phyloP scores from a whole-genome alignment of 805 yeast genomes.

The Spathaspora passalidarum region DNA sequence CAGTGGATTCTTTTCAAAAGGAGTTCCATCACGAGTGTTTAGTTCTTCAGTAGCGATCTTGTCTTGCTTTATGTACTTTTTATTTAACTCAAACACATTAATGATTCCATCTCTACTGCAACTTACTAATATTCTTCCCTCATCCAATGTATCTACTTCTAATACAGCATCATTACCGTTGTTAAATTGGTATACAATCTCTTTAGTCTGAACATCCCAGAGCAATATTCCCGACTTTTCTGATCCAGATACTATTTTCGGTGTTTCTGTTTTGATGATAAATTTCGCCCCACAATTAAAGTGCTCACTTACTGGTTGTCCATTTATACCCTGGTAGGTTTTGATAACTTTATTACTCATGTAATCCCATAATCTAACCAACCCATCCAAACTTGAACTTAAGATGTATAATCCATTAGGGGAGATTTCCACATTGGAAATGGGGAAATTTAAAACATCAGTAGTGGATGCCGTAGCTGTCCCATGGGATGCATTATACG shows the following conservation, averaged over 20 bases:
- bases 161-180: conserved; percentile 30
- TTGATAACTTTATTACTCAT: conserved; percentile 77
- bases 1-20: neutral
- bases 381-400: conserved; percentile 79
- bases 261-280: conserved; percentile 30
- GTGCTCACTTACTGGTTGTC: conserved; percentile 45
- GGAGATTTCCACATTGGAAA: conserved; percentile 66
- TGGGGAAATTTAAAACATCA: conserved; percentile 59
- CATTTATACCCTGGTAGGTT: conserved; percentile 47
- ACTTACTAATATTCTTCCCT: conserved; percentile 34
- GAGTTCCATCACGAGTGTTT: conserved; percentile 1
- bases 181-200: conserved; percentile 33
- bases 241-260: conserved; percentile 58
- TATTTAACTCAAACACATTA: conserved; percentile 19
- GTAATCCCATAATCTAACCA: conserved; percentile 81
- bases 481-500: conserved; percentile 64
- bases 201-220: conserved; percentile 68
- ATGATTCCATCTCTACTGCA: conserved; percentile 24
- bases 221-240: conserved; percentile 51
- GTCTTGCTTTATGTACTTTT: conserved; percentile 5
- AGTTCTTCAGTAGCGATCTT: neutral
- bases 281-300: conserved; percentile 54
- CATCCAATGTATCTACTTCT: conserved; percentile 36
- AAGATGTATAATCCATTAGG: conserved; percentile 79
- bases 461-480: conserved; percentile 56